Conservation (phyloP, 2,329 filamentous ascomycete genomes). For the Aspergillus neotritici region DNA sequence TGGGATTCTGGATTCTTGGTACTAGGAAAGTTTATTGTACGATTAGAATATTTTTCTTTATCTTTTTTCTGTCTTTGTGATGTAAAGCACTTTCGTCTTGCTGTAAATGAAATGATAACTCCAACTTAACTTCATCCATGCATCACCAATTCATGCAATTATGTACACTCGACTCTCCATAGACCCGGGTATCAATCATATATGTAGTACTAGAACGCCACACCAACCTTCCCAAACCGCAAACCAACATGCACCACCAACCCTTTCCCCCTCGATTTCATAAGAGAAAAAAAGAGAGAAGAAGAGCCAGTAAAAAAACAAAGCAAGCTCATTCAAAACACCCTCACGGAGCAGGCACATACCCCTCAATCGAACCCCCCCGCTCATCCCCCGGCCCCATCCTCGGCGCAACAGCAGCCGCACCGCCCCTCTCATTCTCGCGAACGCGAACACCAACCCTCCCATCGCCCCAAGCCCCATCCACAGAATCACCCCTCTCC, state of each 20-base stretch:
- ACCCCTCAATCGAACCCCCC: slow-evolving; percentile 41
- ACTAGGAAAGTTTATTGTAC: slow-evolving; percentile 23
- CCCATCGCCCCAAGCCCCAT: slow-evolving; percentile 19
- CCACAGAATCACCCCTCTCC: slow-evolving; percentile 30
- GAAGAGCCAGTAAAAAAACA: no score
- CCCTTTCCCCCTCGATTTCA: no score
- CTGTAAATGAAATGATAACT: slow-evolving; percentile 1
- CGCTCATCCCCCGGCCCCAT: slow-evolving; percentile 28
- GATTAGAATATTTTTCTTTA: slow-evolving; percentile 25
- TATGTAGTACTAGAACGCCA: not conserved
- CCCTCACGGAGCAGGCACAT: slow-evolving; percentile 22
- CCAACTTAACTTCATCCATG: not conserved
- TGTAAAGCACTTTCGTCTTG: slow-evolving; percentile 19
- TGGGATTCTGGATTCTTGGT: slow-evolving; percentile 5
- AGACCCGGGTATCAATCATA: no score
- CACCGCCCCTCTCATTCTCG: slow-evolving; percentile 24
- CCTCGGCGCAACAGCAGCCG: slow-evolving; percentile 25
- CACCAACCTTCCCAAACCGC: no score
- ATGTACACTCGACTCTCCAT: no score
- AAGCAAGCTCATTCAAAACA: no score
- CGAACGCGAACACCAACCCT: slow-evolving; percentile 31
- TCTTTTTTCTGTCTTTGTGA: slow-evolving; percentile 20
- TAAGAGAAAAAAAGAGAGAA: no score
- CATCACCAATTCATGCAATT: not conserved
- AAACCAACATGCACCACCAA: no score